phyloP scores from a whole-genome alignment of 78 protist genomes.

The Isochrysis galbana region DNA sequence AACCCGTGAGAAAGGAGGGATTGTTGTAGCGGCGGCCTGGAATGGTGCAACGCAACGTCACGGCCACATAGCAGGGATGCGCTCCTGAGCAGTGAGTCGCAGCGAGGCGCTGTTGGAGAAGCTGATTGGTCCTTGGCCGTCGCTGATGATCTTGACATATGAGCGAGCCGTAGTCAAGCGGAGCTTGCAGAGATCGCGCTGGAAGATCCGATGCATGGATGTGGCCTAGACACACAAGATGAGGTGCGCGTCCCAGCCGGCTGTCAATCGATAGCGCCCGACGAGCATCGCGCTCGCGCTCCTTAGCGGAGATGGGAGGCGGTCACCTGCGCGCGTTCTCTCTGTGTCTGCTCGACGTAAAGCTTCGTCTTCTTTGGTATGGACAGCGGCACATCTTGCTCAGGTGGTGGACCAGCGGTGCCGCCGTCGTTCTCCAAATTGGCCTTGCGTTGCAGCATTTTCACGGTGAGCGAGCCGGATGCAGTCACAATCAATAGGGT shows the following conservation, averaged over 20 bases:
- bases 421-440: neutral
- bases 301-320: neutral
- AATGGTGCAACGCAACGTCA: too few relatives aligned
- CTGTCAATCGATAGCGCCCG: neutral
- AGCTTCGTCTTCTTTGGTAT: conserved; percentile 71
- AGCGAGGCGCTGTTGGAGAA: neutral
- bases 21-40: too few relatives aligned
- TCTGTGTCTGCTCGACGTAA: conserved; percentile 76
- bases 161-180: conserved; percentile 70
- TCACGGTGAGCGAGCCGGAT: conserved; percentile 61
- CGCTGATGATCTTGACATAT: conserved; percentile 55
- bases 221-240: neutral
- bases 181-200: conserved; percentile 69
- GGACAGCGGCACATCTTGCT: conserved; percentile 69
- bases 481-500: too few relatives aligned
- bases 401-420: conserved; percentile 57
- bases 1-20: too few relatives aligned
- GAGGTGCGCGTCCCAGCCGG: neutral
- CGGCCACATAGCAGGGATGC: too few relatives aligned
- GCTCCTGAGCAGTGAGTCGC: neutral
- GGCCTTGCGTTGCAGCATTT: conserved; percentile 20
- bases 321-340: conserved; percentile 56
- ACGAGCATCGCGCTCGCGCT: neutral
- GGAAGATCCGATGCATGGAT: conserved; percentile 70
- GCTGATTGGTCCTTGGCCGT: conserved; percentile 2